Evolutionary conservation across 2,329 filamentous ascomycete genomes (phyloP).

Genomic region (Tolypocladium amazonense): DNA sequence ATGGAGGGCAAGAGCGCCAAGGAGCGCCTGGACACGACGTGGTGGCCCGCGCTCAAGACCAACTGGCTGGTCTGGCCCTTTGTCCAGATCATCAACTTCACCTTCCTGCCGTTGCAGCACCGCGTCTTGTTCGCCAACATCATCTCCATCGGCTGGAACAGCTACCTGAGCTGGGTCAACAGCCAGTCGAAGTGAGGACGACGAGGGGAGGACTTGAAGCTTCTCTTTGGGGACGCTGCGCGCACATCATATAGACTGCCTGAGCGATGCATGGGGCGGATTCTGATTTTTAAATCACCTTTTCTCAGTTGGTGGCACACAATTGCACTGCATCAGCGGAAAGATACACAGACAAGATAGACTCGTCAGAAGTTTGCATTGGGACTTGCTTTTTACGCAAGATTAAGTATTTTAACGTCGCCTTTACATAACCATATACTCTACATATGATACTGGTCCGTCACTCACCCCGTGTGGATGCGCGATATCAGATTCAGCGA

Average conservation of each 20-base stretch:
- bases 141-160: conserved; percentile 58
- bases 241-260: background rate
- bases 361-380: background rate
- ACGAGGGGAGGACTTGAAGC: too few species aligned
- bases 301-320: background rate
- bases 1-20: conserved; percentile 54
- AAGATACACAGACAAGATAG: background rate
- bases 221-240: background rate
- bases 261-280: background rate
- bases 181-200: conserved; percentile 20
- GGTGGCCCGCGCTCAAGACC: conserved; percentile 60
- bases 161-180: conserved; percentile 53
- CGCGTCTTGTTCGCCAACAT: conserved; percentile 80
- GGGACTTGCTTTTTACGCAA: background rate
- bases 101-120: conserved; percentile 72
- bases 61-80: conserved; percentile 86
- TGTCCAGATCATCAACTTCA: conserved; percentile 82
- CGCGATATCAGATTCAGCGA: background rate
- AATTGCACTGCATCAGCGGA: background rate
- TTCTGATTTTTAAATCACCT: background rate
- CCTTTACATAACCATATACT: background rate
- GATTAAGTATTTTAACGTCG: too few species aligned
- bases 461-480: too few species aligned
- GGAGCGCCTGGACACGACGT: conserved; percentile 64
- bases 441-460: background rate